Conservation (phyloP, 805 yeast genomes). For the Candida sakaeoensis region DNA sequence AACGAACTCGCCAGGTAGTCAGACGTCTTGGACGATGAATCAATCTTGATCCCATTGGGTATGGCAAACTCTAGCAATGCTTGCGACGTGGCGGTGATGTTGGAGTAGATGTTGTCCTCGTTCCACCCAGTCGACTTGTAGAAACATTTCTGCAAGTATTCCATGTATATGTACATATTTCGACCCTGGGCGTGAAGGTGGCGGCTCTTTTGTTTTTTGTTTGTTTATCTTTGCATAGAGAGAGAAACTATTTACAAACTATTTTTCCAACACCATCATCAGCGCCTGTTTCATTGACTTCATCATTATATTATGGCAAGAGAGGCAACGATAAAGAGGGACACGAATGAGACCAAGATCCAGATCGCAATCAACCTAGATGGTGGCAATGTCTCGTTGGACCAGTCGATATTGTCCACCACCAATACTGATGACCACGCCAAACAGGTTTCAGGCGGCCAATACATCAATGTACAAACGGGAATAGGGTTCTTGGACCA, state of each 20-base stretch:
- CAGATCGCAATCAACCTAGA: conserved; percentile 79
- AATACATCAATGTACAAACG: conserved; percentile 75
- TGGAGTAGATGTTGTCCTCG: conserved; percentile 71
- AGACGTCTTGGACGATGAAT: conserved; percentile 67
- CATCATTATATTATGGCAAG: conserved; percentile 12
- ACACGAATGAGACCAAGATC: conserved; percentile 91
- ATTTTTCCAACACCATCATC: too few species aligned
- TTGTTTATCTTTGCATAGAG: conserved; percentile 1
- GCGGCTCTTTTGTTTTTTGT: background rate
- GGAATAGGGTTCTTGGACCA: conserved; percentile 96
- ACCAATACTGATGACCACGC: conserved; percentile 52
- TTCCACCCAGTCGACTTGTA: conserved; percentile 73
- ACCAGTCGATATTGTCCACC: conserved; percentile 54
- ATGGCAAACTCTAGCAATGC: conserved; percentile 68
- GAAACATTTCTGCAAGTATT: conserved; percentile 72
- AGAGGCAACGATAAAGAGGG: conserved; percentile 54
- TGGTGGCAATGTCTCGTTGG: conserved; percentile 74
- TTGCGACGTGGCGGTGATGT: conserved; percentile 67
- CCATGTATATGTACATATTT: conserved; percentile 79
- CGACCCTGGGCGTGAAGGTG: too few species aligned
- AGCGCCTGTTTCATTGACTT: background rate
- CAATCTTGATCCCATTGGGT: conserved; percentile 64
- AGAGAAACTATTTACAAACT: too few species aligned
- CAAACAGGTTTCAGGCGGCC: conserved; percentile 64
- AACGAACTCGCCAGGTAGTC: conserved; percentile 69